Evolutionary conservation across 2,329 filamentous ascomycete genomes (phyloP).

Genomic region (Teratosphaeria destructans): DNA sequence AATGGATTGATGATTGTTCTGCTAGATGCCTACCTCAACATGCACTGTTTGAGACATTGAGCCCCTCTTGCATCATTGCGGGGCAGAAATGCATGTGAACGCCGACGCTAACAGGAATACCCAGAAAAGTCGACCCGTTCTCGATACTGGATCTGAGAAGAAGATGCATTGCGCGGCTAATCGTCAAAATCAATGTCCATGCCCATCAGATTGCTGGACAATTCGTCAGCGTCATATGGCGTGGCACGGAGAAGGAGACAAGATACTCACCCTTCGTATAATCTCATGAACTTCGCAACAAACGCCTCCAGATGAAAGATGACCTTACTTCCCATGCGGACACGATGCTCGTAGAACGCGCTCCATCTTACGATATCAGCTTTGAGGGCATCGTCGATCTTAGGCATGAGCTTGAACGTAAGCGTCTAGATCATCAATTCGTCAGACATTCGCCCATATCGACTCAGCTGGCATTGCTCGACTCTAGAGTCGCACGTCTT

Average conservation of each 20-base stretch:
- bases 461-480: not conserved
- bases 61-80: not conserved
- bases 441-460: not conserved
- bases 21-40: not conserved
- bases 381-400: slow-evolving; percentile 82
- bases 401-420: slow-evolving; percentile 80
- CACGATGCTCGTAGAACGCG: slow-evolving; percentile 92
- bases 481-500: slow-evolving; percentile 1
- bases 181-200: slow-evolving; percentile 52
- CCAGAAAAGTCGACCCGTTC: not conserved
- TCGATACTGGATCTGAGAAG: not conserved
- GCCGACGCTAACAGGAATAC: not conserved
- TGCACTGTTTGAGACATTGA: slow-evolving; percentile 8
- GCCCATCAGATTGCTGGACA: slow-evolving; percentile 55
- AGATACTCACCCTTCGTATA: slow-evolving; percentile 68
- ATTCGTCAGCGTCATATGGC: slow-evolving; percentile 6
- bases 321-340: slow-evolving; percentile 77
- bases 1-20: not conserved
- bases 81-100: slow-evolving; percentile 1
- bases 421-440: slow-evolving; percentile 47
- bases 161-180: slow-evolving; percentile 3
- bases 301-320: slow-evolving; percentile 98
- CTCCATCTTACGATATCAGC: slow-evolving; percentile 91
- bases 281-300: slow-evolving; percentile 95
- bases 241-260: not conserved